Evolutionary conservation across 306 rosid species (phyloP), one percentile per base, ranked within the genome.

Genomic region (Pueraria montana): DNA sequence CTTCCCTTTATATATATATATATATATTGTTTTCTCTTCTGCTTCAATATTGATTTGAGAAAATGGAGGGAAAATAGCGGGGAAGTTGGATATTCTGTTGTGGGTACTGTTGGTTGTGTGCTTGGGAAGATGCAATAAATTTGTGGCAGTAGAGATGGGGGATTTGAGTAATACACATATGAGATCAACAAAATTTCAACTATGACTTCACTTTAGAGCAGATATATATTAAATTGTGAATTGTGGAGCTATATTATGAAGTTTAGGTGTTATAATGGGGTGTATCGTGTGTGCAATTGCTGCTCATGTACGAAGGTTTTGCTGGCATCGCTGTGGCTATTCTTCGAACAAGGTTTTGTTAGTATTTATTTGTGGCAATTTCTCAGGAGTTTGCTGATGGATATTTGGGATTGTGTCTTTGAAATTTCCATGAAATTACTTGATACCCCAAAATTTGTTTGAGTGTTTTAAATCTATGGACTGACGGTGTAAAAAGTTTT

Each of bases 171-270:
- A 62, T 62, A 27, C 11, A 4, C 18, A 34, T 34, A 14, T 27
- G 11, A 27, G 42, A 26, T 62, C 42, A 63, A 23, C 9, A 8
- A 48, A 40, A 23, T 63, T 53, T 64, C 8, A 21, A 12, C 34
- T 38, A 8, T 66, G 12, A 14, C 27, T 74, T 67, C 34, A 48
- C 32, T 74, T 78, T 38, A 49, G 62, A 50, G 68, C 11, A 30
- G 50, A 1, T 24, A 5, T 36, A 40, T 59, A 11, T 61, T 26
- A 11, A 18, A 45, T 53, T 61, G 36, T 46, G 58, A 18, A 45
- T 53, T 61, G 36, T 46, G 58, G 34, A 63, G 78, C 20, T 59
- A 32, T 49, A 55, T 74, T 74, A 74, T 53, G 11, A 18, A 40
- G 23, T 74, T 74, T 69, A 69, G 75, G 34, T 69, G 14, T 30